Percentiles rank a stretch among this genome's conserved stretches.
These are phyloP conservation scores for Byssoonygena ceratinophila DNA, from an alignment of 2,329 filamentous ascomycete genomes.

Conservation along the genomic window DNA sequence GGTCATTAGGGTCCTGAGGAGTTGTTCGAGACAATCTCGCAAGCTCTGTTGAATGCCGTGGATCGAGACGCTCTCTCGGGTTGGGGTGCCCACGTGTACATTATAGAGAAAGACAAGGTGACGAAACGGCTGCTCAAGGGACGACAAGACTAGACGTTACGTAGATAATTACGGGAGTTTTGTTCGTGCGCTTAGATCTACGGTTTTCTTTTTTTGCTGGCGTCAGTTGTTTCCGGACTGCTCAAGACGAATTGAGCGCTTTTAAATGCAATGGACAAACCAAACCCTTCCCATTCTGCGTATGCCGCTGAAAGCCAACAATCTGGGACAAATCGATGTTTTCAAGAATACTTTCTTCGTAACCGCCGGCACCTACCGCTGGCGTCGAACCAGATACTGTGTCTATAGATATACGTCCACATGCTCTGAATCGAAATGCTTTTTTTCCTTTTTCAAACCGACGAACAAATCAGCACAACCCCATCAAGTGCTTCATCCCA, in stretches of 20 bases:
- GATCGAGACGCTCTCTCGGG: slow-evolving; percentile 94
- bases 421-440: no score
- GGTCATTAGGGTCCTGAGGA: slow-evolving; percentile 90
- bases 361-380: no score
- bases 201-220: background rate
- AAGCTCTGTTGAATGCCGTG: slow-evolving; percentile 87
- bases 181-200: slow-evolving; percentile 7
- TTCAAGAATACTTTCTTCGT: no score
- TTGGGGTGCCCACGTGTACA: slow-evolving; percentile 98
- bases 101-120: slow-evolving; percentile 99
- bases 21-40: slow-evolving; percentile 96
- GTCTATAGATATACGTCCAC: no score
- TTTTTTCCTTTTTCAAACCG: background rate
- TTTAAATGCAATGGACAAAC: background rate
- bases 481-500: slow-evolving; percentile 39
- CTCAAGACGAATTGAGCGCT: background rate
- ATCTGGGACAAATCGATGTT: no score
- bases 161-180: background rate
- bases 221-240: slow-evolving; percentile 7
- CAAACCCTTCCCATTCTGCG: background rate
- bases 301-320: background rate
- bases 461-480: slow-evolving; percentile 16
- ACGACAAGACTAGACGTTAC: slow-evolving; percentile 64
- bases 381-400: no score
- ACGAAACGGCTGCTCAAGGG: slow-evolving; percentile 98